A percentile compares a stretch with the other conserved stretches of the same genome.
Conservation (phyloP, 192 early-diverging fungal species). For the Backusella luteola region DNA sequence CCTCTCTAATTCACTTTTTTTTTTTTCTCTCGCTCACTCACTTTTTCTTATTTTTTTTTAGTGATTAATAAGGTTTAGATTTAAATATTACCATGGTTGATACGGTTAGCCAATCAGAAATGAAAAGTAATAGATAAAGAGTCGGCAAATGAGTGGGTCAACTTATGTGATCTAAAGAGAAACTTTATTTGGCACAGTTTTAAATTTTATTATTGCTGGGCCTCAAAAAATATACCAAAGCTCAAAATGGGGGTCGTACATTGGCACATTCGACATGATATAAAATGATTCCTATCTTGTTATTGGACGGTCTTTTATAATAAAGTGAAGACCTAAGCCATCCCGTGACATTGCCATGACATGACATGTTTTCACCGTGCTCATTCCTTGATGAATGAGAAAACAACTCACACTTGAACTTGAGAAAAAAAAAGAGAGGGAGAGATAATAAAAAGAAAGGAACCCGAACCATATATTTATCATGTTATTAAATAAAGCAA, state of each 20-base stretch:
- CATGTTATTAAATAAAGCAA: neutral
- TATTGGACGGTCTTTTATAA: neutral
- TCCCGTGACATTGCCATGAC: neutral
- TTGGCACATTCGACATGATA: neutral
- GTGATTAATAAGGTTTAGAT: neutral
- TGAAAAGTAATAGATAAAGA: neutral
- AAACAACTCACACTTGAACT: neutral
- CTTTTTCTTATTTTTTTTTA: neutral
- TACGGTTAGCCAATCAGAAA: neutral
- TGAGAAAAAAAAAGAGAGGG: neutral
- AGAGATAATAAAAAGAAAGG: no score
- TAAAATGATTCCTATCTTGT: neutral
- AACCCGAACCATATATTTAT: neutral
- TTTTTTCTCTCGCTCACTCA: neutral
- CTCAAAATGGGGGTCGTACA: neutral
- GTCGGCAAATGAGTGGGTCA: neutral
- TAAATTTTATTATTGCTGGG: neutral
- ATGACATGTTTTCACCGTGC: neutral
- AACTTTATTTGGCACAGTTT: neutral
- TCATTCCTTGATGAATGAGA: neutral
- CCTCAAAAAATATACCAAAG: neutral
- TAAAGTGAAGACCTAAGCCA: neutral
- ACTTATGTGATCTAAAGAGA: neutral
- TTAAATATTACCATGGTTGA: neutral
- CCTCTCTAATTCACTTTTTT: neutral